Evolutionary conservation across 768 basidiomycete genomes (phyloP).

Genomic region (Saitozyma sp.): DNA sequence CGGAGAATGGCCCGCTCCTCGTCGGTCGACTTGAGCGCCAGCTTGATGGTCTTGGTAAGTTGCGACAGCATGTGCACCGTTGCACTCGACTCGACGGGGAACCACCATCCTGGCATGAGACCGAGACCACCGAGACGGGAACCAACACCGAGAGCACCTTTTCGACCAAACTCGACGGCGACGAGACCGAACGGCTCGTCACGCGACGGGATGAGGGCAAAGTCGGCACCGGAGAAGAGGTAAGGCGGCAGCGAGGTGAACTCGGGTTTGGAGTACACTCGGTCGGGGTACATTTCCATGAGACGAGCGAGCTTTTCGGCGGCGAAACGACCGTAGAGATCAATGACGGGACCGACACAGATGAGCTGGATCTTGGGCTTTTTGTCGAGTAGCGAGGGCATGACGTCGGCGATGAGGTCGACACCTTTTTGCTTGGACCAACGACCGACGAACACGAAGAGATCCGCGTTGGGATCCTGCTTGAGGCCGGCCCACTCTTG

Average conservation of each 20-base stretch:
- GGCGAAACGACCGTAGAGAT: conserved; percentile 90
- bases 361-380: conserved; percentile 81
- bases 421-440: conserved; percentile 98
- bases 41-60: conserved; percentile 88
- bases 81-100: conserved; percentile 90
- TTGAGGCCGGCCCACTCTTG: conserved; percentile 94
- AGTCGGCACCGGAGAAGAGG: conserved; percentile 91
- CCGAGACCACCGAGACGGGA: conserved; percentile 90
- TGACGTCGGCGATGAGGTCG: conserved; percentile 93
- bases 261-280: conserved; percentile 93
- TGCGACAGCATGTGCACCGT: conserved; percentile 94
- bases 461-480: conserved; percentile 82
- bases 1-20: conserved; percentile 90
- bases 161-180: conserved; percentile 93
- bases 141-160: conserved; percentile 94
- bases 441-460: conserved; percentile 94
- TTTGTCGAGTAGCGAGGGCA: conserved; percentile 87
- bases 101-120: conserved; percentile 99
- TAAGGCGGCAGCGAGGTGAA: conserved; percentile 92
- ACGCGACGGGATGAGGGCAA: conserved; percentile 90
- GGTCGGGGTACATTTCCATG: conserved; percentile 93
- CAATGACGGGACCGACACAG: conserved; percentile 89
- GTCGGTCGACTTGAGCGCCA: conserved; percentile 84
- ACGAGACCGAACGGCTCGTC: conserved; percentile 96
- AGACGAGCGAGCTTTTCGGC: conserved; percentile 88